Conservation (phyloP, 2,329 filamentous ascomycete genomes). For the Botryotinia convoluta region DNA sequence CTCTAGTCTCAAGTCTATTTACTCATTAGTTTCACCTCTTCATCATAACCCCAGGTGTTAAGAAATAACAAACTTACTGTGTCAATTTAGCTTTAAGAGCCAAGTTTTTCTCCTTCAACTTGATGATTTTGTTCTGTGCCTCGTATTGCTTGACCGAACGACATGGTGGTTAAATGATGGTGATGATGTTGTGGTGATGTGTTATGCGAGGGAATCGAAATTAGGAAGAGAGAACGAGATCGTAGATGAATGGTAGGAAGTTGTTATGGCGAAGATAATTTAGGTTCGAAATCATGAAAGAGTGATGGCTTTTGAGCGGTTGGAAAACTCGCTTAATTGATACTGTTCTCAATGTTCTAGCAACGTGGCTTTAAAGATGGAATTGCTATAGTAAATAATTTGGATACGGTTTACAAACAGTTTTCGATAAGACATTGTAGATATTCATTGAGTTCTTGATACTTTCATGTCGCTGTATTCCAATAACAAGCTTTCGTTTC, state of each 20-base stretch:
- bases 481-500: not conserved
- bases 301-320: not conserved
- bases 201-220: not conserved
- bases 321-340: not conserved
- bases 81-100: no score
- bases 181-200: not conserved
- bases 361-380: not conserved
- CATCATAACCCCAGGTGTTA: no score
- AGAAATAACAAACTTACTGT: no score
- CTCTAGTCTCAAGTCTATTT: no score
- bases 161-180: no score
- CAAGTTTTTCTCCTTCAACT: not conserved
- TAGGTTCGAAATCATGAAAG: not conserved
- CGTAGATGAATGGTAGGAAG: not conserved
- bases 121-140: not conserved
- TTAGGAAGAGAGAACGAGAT: no score
- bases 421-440: not conserved
- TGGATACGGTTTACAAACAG: not conserved
- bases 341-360: not conserved
- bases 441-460: not conserved
- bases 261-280: not conserved
- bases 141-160: no score
- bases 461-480: rapidly evolving
- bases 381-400: not conserved
- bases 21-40: no score